phyloP scores from a whole-genome alignment of 139 green algal species.

The Micractinium conductrix region DNA sequence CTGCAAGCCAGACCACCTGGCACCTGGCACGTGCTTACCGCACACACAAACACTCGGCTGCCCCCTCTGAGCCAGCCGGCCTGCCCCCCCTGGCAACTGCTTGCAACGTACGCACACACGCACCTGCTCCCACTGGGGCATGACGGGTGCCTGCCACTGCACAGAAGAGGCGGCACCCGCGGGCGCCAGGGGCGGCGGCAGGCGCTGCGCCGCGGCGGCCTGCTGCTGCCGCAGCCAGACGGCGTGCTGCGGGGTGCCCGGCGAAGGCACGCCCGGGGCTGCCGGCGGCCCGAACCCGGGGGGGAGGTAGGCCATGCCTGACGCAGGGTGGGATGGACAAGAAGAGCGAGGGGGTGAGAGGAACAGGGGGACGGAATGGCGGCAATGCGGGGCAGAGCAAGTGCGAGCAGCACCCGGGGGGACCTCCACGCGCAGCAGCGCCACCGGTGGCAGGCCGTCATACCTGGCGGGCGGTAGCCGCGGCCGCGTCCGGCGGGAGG shows the following conservation, averaged over 20 bases:
- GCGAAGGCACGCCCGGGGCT: neutral
- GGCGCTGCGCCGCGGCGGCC: neutral
- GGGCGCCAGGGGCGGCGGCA: neutral
- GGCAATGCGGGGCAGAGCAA: neutral
- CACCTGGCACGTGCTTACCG: no score
- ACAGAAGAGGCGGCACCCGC: neutral
- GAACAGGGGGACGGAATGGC: no score
- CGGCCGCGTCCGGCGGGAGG: neutral
- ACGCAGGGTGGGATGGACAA: neutral
- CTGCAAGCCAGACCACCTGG: no score
- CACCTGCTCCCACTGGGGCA: neutral
- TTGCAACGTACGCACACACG: neutral
- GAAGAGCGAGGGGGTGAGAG: no score
- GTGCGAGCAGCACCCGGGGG: no score
- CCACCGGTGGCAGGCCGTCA: neutral
- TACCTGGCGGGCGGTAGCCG: slow-evolving; percentile 15
- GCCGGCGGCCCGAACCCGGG: neutral
- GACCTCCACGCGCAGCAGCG: no score
- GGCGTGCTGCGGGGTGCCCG: slow-evolving; percentile 7
- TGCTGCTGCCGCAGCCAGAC: slow-evolving; percentile 23
- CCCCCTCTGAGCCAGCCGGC: no score
- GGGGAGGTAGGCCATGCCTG: neutral
- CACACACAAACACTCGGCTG: no score
- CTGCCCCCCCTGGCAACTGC: neutral
- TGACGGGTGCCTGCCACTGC: slow-evolving; percentile 5